phyloP scores from a whole-genome alignment of 2,329 filamentous ascomycete species.

The Botrytis pseudocinerea region DNA sequence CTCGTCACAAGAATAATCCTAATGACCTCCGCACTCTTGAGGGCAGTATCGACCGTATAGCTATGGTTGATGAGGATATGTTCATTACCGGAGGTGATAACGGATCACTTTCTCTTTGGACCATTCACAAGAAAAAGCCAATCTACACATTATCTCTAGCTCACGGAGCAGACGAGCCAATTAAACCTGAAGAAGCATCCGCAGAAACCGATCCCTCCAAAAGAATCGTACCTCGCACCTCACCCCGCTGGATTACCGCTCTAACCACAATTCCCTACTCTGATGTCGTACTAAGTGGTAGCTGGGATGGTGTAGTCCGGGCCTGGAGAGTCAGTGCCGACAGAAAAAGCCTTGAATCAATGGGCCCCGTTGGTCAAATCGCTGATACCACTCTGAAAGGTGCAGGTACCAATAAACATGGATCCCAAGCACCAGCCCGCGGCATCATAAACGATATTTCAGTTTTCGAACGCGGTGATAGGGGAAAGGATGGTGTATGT shows the following conservation, averaged over 20 bases:
- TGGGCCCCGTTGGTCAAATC: slow-evolving; percentile 61
- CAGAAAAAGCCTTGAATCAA: slow-evolving; percentile 71
- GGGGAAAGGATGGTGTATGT: slow-evolving; percentile 74
- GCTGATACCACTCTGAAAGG: not conserved
- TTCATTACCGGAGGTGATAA: slow-evolving; percentile 96
- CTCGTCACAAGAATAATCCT: slow-evolving; percentile 39
- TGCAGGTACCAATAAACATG: not conserved
- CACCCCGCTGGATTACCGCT: slow-evolving; percentile 88
- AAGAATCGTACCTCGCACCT: slow-evolving; percentile 60
- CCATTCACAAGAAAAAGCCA: slow-evolving; percentile 90
- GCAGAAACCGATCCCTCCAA: slow-evolving; percentile 67
- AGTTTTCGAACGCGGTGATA: slow-evolving; percentile 79
- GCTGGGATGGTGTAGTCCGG: slow-evolving; percentile 88
- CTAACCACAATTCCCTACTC: slow-evolving; percentile 84
- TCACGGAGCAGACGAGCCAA: slow-evolving; percentile 77
- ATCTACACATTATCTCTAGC: slow-evolving; percentile 76
- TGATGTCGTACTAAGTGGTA: slow-evolving; percentile 85
- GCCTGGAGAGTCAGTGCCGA: slow-evolving; percentile 85
- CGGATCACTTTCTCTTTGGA: slow-evolving; percentile 84
- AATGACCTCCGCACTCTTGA: slow-evolving; percentile 53
- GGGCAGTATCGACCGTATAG: slow-evolving; percentile 88
- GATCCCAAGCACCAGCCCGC: slow-evolving; percentile 36
- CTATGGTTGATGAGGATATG: slow-evolving; percentile 82
- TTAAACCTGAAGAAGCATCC: slow-evolving; percentile 67
- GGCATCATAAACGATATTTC: slow-evolving; percentile 89